phyloP scores from a whole-genome alignment of 2,329 filamentous ascomycete species.

The Endoconidiophora polonica region DNA sequence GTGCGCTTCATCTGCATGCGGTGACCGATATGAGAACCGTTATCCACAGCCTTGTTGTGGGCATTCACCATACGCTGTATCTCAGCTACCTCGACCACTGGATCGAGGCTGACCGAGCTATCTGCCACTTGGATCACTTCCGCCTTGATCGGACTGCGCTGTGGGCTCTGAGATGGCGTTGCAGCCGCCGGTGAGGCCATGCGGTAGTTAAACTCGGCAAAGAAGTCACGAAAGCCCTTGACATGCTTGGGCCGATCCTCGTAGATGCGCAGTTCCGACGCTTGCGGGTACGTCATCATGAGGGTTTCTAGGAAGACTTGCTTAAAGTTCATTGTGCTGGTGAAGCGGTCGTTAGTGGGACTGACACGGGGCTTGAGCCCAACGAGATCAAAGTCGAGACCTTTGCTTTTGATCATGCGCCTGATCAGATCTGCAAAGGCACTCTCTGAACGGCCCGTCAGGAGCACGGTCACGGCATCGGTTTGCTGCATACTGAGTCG shows the following conservation, averaged over 20 bases:
- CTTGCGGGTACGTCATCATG: conserved; percentile 69
- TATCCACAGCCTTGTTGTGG: conserved; percentile 51
- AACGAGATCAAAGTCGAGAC: conserved; percentile 74
- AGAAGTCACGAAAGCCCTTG: conserved; percentile 71
- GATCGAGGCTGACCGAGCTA: conserved; percentile 54
- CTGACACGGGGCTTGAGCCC: conserved; percentile 73
- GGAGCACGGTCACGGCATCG: conserved; percentile 66
- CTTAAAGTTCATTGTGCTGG: conserved; percentile 82
- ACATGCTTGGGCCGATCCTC: conserved; percentile 53
- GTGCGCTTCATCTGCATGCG: conserved; percentile 64
- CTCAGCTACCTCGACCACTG: conserved; percentile 62
- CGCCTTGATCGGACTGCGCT: conserved; percentile 33
- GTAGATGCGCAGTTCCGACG: conserved; percentile 67
- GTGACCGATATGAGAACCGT: conserved; percentile 17
- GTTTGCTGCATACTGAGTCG: conserved; percentile 67
- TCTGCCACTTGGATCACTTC: conserved; percentile 83
- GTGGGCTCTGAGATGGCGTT: conserved; percentile 38
- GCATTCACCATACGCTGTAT: conserved; percentile 79
- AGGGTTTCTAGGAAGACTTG: conserved; percentile 65
- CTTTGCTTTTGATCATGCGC: conserved; percentile 61
- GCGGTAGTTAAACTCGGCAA: conserved; percentile 52
- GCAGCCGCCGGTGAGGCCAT: conserved; percentile 26
- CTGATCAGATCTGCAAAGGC: conserved; percentile 66
- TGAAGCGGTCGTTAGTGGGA: conserved; percentile 62
- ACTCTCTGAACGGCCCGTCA: conserved; percentile 71